Base-by-base conservation (phyloP, 1,139 yeast species). In the Suhomyces yuchorum region DNA sequence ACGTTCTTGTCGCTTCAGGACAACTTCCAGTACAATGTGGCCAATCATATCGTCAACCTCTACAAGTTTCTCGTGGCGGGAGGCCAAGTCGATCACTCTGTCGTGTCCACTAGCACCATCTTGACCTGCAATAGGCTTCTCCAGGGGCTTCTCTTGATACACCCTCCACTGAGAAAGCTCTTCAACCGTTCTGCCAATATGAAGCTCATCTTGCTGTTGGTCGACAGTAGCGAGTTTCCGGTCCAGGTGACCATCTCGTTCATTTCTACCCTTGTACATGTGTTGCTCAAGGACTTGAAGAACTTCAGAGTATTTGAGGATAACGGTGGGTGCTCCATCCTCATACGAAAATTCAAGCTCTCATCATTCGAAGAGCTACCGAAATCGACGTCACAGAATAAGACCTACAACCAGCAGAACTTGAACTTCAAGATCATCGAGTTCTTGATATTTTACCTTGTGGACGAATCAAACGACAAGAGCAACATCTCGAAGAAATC, bases 371-470 rank as follows among this genome's bases (percentile, higher is more conserved):
- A 55, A 4, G 51, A 50, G 33, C 42, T 46, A 22, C 39, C 48
- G 15, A 46, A 47, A 28, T 40, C 50, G 8, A 47, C 24, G 15
- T 3, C 38, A 15, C 24, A 23, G 8, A 24, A 41, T n/a, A 44
- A 41, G 20, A 37, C 32, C 23, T 44, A 37, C 37, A 44, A 43
- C 53, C 74, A 61, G 57, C 81, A 79, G 52, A 72, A 69, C 37
- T 67, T 81, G 12, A 78, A 78, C 51, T 79, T 85, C 54, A 83
- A 85, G 56, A 77, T 85, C 24, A 76, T 87, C 43, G 95, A 87
- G 65, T 87, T 87, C 61, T 67, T 87, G 49, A 78, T 87, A 50
- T 85, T 87, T 59, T 87, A 87, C 58, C 65, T 87, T 50, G 75
- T 82, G 7, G 92, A 90, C n/a, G 95, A 87, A 63, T 67, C 77